Evolutionary conservation across 164 flowering plant species (phyloP).

Genomic region (Umbilicus rupestris): DNA sequence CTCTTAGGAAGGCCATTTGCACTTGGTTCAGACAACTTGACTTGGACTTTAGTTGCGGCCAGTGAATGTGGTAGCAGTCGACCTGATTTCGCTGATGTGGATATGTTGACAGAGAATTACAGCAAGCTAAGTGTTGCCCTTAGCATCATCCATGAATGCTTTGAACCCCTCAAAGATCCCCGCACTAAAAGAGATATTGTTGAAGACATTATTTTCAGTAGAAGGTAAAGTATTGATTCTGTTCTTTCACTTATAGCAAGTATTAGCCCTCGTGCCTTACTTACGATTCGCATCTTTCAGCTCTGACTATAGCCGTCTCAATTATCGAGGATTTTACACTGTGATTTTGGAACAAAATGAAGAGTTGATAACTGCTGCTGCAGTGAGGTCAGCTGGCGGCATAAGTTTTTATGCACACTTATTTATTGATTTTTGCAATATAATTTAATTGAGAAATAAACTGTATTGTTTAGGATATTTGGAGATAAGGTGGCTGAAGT

Average conservation of each 20-base stretch:
- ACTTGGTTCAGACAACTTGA: constrained; percentile 38
- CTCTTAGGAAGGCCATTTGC: constrained; percentile 43
- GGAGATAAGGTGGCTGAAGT: constrained; percentile 83
- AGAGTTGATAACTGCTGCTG: constrained; percentile 64
- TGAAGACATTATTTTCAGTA: constrained; percentile 65
- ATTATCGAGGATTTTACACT: constrained; percentile 76
- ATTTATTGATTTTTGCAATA: neutral
- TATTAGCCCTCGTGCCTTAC: neutral
- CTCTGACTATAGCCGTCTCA: constrained; percentile 61
- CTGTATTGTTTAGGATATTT: constrained; percentile 36
- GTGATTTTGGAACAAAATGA: constrained; percentile 64
- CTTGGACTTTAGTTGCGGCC: constrained; percentile 57
- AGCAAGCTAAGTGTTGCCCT: constrained; percentile 71
- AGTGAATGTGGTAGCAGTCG: constrained; percentile 14
- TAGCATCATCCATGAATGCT: constrained; percentile 78
- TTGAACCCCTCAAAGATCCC: constrained; percentile 53
- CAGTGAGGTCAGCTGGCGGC: constrained; percentile 40
- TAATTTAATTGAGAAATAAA: neutral
- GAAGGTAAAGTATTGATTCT: constrained; percentile 33
- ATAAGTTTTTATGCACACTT: neutral
- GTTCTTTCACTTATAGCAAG: neutral
- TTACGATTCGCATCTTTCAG: constrained; percentile 21
- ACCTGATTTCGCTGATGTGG: constrained; percentile 19
- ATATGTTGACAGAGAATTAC: constrained; percentile 26
- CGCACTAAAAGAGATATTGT: constrained; percentile 49